Conservation (phyloP, 148 eudicot species). For the Mesembryanthemum crystallinum region DNA sequence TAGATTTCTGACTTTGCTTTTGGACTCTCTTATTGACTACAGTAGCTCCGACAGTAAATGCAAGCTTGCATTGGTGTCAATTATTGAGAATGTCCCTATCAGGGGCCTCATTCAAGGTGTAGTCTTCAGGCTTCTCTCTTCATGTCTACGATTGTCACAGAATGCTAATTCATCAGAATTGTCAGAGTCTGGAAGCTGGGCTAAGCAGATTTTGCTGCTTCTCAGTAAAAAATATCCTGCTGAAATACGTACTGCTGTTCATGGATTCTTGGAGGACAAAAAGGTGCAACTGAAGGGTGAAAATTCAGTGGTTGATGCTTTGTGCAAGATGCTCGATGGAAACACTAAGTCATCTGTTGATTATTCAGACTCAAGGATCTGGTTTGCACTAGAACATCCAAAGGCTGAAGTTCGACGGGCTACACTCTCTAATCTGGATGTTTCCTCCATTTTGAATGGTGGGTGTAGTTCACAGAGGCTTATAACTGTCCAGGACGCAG, state of each 20-base stretch:
- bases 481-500: slow-evolving; percentile 58
- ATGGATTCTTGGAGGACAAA: slow-evolving; percentile 54
- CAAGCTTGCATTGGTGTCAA: slow-evolving; percentile 43
- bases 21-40: slow-evolving; percentile 66
- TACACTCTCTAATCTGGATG: slow-evolving; percentile 54
- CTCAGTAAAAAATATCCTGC: slow-evolving; percentile 54
- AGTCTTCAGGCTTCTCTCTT: slow-evolving; percentile 54
- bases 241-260: slow-evolving; percentile 65
- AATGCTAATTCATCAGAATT: slow-evolving; percentile 32
- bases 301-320: slow-evolving; percentile 40
- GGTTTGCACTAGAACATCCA: slow-evolving; percentile 88
- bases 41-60: slow-evolving; percentile 56
- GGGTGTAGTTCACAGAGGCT: slow-evolving; percentile 52
- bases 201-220: slow-evolving; percentile 49
- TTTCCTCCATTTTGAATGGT: slow-evolving; percentile 38
- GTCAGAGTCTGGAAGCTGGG: slow-evolving; percentile 54
- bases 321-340: slow-evolving; percentile 67
- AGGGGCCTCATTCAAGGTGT: slow-evolving; percentile 36
- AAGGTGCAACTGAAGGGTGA: slow-evolving; percentile 59
- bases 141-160: slow-evolving; percentile 46
- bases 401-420: slow-evolving; percentile 76
- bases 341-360: slow-evolving; percentile 40
- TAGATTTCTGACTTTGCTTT: slow-evolving; percentile 54
- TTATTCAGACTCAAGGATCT: slow-evolving; percentile 57
- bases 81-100: slow-evolving; percentile 54